These are phyloP conservation scores for Plasmodium vinckei DNA, from an alignment of 169 alveolate genomes.

Conservation along the genomic window DNA sequence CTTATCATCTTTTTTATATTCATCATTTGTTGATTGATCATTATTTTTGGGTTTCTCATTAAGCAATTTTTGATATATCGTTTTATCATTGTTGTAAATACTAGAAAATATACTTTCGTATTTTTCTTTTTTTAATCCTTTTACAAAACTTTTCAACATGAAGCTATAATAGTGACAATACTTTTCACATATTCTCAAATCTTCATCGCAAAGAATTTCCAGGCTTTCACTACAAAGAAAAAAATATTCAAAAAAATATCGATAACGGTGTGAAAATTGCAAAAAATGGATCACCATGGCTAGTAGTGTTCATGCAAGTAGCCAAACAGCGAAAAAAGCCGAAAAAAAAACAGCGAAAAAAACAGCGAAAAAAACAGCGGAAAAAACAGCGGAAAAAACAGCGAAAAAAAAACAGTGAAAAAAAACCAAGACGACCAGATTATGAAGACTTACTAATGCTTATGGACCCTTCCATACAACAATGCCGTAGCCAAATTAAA, in stretches of 20 bases:
- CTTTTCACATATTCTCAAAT: conserved; percentile 33
- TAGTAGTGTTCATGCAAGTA: not conserved
- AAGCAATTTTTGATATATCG: not conserved
- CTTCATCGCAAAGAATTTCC: conserved; percentile 12
- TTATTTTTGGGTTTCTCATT: too few relatives aligned
- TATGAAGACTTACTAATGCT: conserved; percentile 27
- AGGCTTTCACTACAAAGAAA: conserved; percentile 37
- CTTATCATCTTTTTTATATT: too few relatives aligned
- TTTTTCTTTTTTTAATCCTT: conserved; percentile 21
- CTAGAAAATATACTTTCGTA: conserved; percentile 8
- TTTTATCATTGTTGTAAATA: conserved; percentile 30
- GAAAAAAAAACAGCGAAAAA: not conserved
- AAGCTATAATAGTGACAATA: conserved; percentile 43
- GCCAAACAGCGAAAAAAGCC: not conserved
- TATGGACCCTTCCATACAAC: conserved; percentile 25
- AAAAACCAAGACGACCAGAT: not conserved
- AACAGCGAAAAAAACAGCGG: not conserved
- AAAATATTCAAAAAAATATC: not conserved
- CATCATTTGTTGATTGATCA: too few relatives aligned
- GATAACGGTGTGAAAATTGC: not conserved
- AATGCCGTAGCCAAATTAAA: conserved; percentile 18
- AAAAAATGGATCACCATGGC: not conserved
- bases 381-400: not conserved
- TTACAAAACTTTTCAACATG: conserved; percentile 1
- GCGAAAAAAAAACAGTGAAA: not conserved